Evolutionary conservation across 345 rosid genomes (phyloP).

Genomic region (Lepidium sativum): DNA sequence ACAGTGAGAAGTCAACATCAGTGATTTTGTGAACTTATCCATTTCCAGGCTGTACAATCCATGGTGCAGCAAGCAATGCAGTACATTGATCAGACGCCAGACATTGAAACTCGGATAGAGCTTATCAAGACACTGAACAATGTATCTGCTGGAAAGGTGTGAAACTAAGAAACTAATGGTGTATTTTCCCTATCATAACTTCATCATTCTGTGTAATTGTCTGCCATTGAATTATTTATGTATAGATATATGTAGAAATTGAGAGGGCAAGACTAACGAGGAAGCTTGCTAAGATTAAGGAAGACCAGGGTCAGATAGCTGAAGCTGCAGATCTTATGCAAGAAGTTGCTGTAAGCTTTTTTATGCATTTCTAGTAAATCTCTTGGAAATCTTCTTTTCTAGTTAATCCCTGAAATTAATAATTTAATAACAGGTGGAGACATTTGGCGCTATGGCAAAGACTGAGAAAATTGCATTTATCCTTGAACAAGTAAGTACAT

Average conservation of each 20-base stretch:
- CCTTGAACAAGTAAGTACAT: conserved; percentile 73
- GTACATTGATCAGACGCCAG: conserved; percentile 91
- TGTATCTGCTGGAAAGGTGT: conserved; percentile 96
- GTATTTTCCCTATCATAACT: neutral
- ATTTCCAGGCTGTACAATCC: conserved; percentile 74
- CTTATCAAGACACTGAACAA: conserved; percentile 76
- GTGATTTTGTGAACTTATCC: neutral
- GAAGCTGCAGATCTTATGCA: conserved; percentile 99
- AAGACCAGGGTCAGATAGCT: conserved; percentile 84
- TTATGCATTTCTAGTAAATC: neutral
- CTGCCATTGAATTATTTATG: neutral
- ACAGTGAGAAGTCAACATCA: neutral
- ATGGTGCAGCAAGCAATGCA: conserved; percentile 99
- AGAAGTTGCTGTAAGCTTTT: conserved; percentile 84
- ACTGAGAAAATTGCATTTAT: conserved; percentile 98
- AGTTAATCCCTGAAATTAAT: conserved; percentile 2
- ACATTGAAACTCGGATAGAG: conserved; percentile 80
- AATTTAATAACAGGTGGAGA: conserved; percentile 65
- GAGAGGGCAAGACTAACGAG: conserved; percentile 92
- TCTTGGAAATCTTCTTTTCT: neutral
- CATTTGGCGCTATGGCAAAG: conserved; percentile 98
- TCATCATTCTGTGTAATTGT: neutral
- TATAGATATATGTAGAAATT: conserved; percentile 93
- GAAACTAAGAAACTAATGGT: neutral
- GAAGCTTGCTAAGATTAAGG: conserved; percentile 95